phyloP scores from a whole-genome alignment of 1,284 basidiomycete genomes.

The Coniferiporia weirii region DNA sequence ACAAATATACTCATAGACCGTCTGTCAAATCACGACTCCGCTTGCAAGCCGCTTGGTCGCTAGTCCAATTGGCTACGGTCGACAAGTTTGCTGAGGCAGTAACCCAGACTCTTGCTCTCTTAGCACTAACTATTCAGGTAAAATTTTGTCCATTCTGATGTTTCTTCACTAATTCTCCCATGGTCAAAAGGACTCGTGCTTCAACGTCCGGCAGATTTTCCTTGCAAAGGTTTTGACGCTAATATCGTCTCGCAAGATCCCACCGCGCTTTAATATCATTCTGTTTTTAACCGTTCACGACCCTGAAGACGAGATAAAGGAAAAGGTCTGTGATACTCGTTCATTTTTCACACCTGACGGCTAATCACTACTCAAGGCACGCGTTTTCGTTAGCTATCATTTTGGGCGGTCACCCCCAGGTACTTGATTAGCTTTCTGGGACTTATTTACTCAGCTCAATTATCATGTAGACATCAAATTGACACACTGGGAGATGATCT shows the following conservation, averaged over 20 bases:
- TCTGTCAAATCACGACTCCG: slow-evolving; percentile 67
- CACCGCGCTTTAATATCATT: slow-evolving; percentile 74
- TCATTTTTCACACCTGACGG: background rate
- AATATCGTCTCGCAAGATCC: slow-evolving; percentile 57
- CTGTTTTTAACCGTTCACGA: slow-evolving; percentile 89
- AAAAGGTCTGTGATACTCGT: slow-evolving; percentile 36
- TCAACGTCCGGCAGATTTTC: slow-evolving; percentile 78
- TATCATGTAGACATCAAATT: slow-evolving; percentile 47
- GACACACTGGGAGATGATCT: slow-evolving; percentile 72
- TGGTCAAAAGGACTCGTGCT: slow-evolving; percentile 71
- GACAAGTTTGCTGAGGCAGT: slow-evolving; percentile 59
- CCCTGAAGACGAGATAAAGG: slow-evolving; percentile 78
- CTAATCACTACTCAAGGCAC: slow-evolving; percentile 39
- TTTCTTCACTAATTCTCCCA: background rate
- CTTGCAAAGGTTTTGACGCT: slow-evolving; percentile 70
- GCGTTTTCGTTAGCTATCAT: slow-evolving; percentile 48
- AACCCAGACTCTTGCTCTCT: slow-evolving; percentile 54
- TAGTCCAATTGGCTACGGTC: slow-evolving; percentile 76
- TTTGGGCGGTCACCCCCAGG: slow-evolving; percentile 45
- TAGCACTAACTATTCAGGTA: slow-evolving; percentile 80
- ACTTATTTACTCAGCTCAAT: background rate
- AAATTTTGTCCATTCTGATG: slow-evolving; percentile 17
- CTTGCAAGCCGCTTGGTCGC: slow-evolving; percentile 73
- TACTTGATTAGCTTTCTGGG: slow-evolving; percentile 24
- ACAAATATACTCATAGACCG: slow-evolving; percentile 34